Conservation (phyloP, 2,329 filamentous ascomycete genomes). For the Penicillium thymicola region DNA sequence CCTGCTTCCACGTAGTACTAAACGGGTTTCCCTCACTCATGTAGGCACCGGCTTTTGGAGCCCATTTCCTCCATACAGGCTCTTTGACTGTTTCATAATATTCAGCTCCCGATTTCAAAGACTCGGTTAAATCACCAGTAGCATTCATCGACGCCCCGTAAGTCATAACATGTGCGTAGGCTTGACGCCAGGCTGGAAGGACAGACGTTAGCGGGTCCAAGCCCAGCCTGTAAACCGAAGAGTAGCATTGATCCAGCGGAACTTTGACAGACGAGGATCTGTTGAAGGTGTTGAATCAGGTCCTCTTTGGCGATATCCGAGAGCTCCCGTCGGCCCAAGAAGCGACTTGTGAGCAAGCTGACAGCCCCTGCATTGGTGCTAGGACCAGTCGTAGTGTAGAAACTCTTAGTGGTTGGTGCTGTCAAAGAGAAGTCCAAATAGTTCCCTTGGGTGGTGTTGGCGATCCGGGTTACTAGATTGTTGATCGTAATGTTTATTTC, state of each 20-base stretch:
- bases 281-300: neutral
- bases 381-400: too few species aligned
- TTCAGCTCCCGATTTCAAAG: neutral
- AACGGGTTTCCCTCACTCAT: neutral
- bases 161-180: neutral
- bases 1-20: neutral
- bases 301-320: neutral
- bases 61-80: neutral
- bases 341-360: neutral
- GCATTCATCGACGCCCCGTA: neutral
- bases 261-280: neutral
- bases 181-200: neutral
- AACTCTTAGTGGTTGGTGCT: too few species aligned
- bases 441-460: too few species aligned
- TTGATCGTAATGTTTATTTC: too few species aligned
- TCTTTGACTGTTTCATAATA: neutral
- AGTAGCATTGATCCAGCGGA: neutral
- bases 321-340: neutral
- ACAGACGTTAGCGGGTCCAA: neutral
- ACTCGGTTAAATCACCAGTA: neutral
- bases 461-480: too few species aligned
- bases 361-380: neutral
- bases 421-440: too few species aligned
- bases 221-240: neutral
- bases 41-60: neutral